phyloP scores from a whole-genome alignment of 73 alveolate species.

The Paramecium biaurelia region DNA sequence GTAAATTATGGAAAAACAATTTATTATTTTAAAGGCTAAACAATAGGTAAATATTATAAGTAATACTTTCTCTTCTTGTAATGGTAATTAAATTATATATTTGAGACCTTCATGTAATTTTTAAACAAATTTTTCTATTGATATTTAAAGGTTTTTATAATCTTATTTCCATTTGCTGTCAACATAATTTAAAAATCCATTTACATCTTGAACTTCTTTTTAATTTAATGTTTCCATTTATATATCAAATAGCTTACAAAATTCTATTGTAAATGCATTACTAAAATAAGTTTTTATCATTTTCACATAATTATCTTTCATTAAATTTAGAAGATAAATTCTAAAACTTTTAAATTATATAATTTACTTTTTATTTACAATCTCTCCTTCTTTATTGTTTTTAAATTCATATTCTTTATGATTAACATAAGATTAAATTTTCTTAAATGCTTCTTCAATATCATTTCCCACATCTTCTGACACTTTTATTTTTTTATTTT shows the following conservation, averaged over 20 bases:
- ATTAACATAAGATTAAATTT: neutral
- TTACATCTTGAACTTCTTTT: constrained; percentile 17
- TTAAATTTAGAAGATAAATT: neutral
- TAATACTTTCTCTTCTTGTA: neutral
- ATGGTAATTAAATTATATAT: neutral
- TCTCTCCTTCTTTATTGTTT: constrained; percentile 22
- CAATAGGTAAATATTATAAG: neutral
- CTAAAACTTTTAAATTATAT: neutral
- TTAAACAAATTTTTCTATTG: constrained; percentile 24
- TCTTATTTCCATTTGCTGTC: constrained; percentile 46
- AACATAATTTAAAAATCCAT: constrained; percentile 41
- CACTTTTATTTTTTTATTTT: neutral
- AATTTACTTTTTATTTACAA: neutral
- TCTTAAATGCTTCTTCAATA: neutral
- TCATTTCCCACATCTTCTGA: constrained; percentile 6
- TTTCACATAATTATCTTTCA: constrained; percentile 9
- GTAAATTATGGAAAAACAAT: neutral
- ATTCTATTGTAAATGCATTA: constrained; percentile 9
- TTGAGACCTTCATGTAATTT: constrained; percentile 32
- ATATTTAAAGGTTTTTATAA: neutral
- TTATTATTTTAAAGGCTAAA: neutral
- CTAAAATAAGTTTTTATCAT: constrained; percentile 25
- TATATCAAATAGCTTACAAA: constrained; percentile 21
- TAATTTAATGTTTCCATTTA: constrained; percentile 33
- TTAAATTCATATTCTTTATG: neutral